Evolutionary conservation across 176 grass and related monocot species (phyloP).

Genomic region (Carex kokanica): DNA sequence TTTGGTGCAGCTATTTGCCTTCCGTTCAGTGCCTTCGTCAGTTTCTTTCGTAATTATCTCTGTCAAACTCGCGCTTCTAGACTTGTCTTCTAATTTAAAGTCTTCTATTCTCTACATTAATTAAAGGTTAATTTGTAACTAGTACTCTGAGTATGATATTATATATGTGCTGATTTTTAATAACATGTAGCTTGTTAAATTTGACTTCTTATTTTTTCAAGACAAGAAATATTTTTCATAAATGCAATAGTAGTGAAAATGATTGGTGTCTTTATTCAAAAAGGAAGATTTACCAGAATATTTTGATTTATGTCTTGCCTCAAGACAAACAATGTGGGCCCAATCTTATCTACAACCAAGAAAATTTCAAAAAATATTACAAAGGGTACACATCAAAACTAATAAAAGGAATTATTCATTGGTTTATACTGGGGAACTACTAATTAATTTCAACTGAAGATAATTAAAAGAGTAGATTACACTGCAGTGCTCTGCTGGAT

Average conservation of each 20-base stretch:
- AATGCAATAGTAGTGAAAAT: background rate
- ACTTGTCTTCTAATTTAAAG: conserved; percentile 40
- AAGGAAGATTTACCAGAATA: conserved; percentile 46
- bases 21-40: conserved; percentile 47
- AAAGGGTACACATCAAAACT: background rate
- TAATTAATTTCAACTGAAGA: background rate
- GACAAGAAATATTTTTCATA: background rate
- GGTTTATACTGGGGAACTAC: background rate
- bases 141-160: background rate
- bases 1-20: conserved; percentile 65
- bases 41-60: conserved; percentile 57
- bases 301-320: conserved; percentile 76
- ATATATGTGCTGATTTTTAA: background rate
- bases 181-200: background rate
- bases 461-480: background rate
- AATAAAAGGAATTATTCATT: background rate
- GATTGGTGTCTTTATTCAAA: background rate
- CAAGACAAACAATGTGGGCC: conserved; percentile 67
- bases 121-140: background rate
- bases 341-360: conserved; percentile 65
- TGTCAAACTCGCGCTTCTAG: conserved; percentile 43
- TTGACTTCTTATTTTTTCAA: background rate
- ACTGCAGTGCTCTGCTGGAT: background rate
- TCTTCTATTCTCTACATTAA: conserved; percentile 61
- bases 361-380: conserved; percentile 9